Evolutionary conservation across 306 rosid species (phyloP), one percentile per base, ranked within the genome.

Genomic region (Prunus fruticosa): DNA sequence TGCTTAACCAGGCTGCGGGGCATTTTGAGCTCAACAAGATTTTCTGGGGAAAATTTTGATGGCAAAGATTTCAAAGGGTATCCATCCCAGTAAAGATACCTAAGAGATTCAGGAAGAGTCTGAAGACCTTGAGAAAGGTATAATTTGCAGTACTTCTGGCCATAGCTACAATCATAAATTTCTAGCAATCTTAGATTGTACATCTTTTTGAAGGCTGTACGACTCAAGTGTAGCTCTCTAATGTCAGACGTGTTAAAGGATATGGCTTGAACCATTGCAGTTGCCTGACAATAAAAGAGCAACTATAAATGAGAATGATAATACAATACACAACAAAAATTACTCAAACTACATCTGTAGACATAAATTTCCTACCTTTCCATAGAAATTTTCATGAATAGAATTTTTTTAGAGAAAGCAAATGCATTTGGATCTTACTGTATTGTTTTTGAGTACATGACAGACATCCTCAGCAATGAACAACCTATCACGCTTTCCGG

Each of bases 231-330:
- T 10, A 65, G 30, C 63, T 25, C 5, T 57, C 14, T 22, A 11
- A 57, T 2, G 1, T 12, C 4, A 58, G 32, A 58, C 32, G 8
- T 22, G 32, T 58, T 27, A 20, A 58, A 2, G 64, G 1, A 23
- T 58, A 66, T 66, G 51, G 28, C 20, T 38, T 66, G 3, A n/a
- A 66, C 30, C 13, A 11, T 20, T 41, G 28, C 16, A 66, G 51
- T 66, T 66, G 52, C 71, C 71, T 66, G 71, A 6, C n/a, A 58
- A 58, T 58, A 34, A 28, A 58, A 58, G 64, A 58, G 64, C 16
- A 34, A 34, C 41, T 5, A 34, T 34, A 11, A 58, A 58, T 22
- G 9, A 54, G 9, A 54, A 54, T 54, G 61, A 54, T 11, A n/a
- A 54, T n/a, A 54, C n/a, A 2, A n/a, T 10, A 8, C 22, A 54